These are phyloP conservation scores for Dacryopinax spathularia DNA, from an alignment of 768 basidiomycete species.

Conservation along the genomic window DNA sequence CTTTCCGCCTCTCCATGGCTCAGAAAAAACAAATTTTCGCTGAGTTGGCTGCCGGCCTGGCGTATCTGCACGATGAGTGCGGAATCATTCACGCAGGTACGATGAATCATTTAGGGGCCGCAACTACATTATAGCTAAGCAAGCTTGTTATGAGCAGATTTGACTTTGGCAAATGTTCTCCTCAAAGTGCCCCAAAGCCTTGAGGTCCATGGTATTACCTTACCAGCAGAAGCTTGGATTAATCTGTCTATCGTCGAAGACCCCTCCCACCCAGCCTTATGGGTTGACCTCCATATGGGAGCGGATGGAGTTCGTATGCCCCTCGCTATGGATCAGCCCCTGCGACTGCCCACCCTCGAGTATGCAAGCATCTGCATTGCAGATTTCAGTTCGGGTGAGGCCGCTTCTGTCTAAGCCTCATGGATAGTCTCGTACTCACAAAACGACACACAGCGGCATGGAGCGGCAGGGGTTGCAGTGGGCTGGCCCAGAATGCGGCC, in stretches of 20 bases:
- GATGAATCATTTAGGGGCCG: not conserved
- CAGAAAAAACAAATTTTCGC: not conserved
- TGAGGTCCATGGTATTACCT: not conserved
- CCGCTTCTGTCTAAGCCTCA: not conserved
- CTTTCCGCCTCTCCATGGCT: not conserved
- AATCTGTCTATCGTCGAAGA: not conserved
- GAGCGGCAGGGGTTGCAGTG: not conserved
- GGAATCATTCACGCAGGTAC: not conserved
- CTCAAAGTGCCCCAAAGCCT: no score
- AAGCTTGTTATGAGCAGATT: no score
- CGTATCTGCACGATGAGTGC: not conserved
- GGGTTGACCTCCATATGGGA: not conserved
- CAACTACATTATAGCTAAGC: no score
- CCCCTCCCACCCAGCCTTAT: not conserved
- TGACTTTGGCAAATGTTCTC: not conserved
- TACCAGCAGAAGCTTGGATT: not conserved
- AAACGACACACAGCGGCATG: not conserved
- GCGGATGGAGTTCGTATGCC: not conserved
- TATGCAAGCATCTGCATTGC: not conserved
- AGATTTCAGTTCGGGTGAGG: not conserved
- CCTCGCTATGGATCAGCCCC: not conserved
- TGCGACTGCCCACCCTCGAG: not conserved
- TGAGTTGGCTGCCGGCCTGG: not conserved
- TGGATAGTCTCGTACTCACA: not conserved
- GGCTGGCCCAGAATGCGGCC: not conserved